phyloP scores from a whole-genome alignment of 2,329 filamentous ascomycete species.

The Helminthosporium solani region DNA sequence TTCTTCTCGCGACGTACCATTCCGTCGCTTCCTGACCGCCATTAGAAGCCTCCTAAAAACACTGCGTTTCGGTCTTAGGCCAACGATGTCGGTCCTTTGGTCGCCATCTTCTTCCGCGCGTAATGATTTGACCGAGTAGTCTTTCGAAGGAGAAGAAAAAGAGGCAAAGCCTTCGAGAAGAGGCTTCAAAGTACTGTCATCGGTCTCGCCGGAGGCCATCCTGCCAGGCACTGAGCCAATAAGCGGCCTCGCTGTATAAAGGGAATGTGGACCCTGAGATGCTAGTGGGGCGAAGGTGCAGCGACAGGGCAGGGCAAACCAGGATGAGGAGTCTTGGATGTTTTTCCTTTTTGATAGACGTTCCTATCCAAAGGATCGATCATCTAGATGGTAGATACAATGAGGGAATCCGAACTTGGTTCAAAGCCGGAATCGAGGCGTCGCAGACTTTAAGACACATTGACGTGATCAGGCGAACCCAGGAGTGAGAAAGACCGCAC shows the following conservation, averaged over 20 bases:
- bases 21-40: constrained; percentile 27
- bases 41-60: constrained; percentile 34
- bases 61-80: constrained; percentile 9
- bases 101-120: constrained; percentile 29
- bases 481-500: neutral
- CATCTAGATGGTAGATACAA: neutral
- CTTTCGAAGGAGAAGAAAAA: constrained; percentile 13
- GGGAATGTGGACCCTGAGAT: constrained; percentile 10
- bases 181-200: constrained; percentile 11
- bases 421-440: neutral
- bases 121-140: constrained; percentile 18
- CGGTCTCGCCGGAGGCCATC: constrained; percentile 25
- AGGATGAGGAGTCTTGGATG: neutral
- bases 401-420: no score
- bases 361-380: no score
- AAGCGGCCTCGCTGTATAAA: constrained; percentile 1
- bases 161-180: constrained; percentile 26
- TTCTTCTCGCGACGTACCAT: constrained; percentile 14
- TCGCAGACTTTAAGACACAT: neutral
- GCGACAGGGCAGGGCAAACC: no score
- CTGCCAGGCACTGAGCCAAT: constrained; percentile 26
- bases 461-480: neutral
- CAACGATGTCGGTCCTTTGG: constrained; percentile 16
- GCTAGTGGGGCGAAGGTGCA: neutral
- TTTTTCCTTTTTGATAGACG: no score